Evolutionary conservation across 768 basidiomycete species (phyloP).

Genomic region (Tylopilus rubrobrunneus): DNA sequence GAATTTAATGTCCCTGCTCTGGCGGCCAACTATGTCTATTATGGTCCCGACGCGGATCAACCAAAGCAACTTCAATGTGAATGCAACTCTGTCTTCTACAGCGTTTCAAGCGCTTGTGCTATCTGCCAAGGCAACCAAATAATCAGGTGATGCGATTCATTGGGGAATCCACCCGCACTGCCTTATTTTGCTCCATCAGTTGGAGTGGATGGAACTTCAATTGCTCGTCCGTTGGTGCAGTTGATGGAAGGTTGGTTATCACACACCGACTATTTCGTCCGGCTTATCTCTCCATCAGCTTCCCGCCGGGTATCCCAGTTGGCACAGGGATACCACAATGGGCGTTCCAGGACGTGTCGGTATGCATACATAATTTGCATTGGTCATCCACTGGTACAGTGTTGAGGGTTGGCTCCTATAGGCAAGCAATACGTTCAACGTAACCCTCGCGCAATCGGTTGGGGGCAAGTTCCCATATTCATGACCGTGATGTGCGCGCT

Average conservation of each 20-base stretch:
- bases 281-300: conserved; percentile 33
- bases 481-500: background rate
- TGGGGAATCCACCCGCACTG: background rate
- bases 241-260: conserved; percentile 22
- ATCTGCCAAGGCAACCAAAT: conserved; percentile 47
- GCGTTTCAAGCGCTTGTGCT: conserved; percentile 53
- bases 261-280: background rate
- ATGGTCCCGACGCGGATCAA: conserved; percentile 30
- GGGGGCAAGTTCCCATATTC: background rate
- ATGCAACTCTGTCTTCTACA: conserved; percentile 56
- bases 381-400: background rate
- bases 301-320: conserved; percentile 42
- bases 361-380: conserved; percentile 20
- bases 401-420: background rate
- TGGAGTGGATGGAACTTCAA: conserved; percentile 51
- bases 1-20: conserved; percentile 39
- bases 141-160: conserved; percentile 28
- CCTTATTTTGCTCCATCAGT: conserved; percentile 25
- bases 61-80: conserved; percentile 35
- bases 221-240: conserved; percentile 35
- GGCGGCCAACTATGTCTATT: conserved; percentile 29
- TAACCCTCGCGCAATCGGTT: background rate
- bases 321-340: conserved; percentile 30
- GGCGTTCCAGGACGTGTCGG: conserved; percentile 31
- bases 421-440: background rate